phyloP scores from a whole-genome alignment of 306 rosid genomes.

The Cucurbita moschata region DNA sequence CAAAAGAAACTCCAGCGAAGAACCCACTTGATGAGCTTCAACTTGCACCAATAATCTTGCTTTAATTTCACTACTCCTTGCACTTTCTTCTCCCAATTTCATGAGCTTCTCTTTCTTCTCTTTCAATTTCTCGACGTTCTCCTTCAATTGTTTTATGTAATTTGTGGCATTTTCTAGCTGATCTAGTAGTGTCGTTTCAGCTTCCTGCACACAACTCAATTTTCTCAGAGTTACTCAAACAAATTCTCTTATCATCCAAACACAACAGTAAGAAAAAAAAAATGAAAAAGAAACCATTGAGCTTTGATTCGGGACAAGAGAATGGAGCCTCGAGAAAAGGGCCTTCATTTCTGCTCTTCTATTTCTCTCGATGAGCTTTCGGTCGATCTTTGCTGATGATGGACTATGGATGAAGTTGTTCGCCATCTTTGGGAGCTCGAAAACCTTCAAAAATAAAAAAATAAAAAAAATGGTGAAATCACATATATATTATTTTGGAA shows the following conservation, averaged over 20 bases:
- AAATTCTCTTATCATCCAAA: background rate
- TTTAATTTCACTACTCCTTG: background rate
- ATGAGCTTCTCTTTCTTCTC: background rate
- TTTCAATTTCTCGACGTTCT: background rate
- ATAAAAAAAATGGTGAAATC: too few relatives aligned
- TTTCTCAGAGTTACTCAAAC: background rate
- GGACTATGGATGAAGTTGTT: background rate
- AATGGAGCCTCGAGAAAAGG: background rate
- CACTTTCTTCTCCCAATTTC: background rate
- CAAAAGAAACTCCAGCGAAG: background rate
- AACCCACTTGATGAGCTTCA: background rate
- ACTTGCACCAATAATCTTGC: background rate
- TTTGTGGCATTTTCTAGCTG: background rate
- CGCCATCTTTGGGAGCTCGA: background rate
- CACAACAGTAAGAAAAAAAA: background rate
- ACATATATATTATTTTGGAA: too few relatives aligned
- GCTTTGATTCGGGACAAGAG: background rate
- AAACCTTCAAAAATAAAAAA: background rate
- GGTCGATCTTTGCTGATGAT: background rate
- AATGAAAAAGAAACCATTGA: background rate
- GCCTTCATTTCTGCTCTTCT: background rate
- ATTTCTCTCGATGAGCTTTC: background rate
- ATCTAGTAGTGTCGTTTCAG: background rate
- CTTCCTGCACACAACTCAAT: background rate
- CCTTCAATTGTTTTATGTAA: background rate